phyloP scores from a whole-genome alignment of 2,329 filamentous ascomycete species.

The Zymoseptoria tritici region DNA sequence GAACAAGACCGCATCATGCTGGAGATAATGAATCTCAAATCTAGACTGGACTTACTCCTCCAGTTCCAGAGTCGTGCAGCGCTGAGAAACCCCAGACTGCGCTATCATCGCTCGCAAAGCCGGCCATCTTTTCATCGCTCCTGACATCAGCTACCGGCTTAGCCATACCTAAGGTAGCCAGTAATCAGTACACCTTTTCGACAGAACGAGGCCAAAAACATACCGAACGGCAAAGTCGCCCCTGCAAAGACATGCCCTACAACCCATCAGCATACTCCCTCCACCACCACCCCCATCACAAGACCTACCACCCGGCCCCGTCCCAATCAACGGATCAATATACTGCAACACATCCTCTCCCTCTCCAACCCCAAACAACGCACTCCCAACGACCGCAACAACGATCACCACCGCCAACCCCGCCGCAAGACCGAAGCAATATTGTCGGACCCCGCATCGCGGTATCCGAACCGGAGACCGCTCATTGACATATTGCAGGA shows the following conservation, averaged over 20 bases:
- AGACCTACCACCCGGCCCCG: constrained; percentile 9
- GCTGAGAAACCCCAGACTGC: constrained; percentile 37
- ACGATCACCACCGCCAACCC: constrained; percentile 8
- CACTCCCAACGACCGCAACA: constrained; percentile 4
- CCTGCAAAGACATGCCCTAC: constrained; percentile 38
- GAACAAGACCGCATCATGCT: constrained; percentile 1
- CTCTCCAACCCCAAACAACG: constrained; percentile 25
- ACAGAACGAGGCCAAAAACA: not conserved
- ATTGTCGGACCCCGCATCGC: constrained; percentile 9
- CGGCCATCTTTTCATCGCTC: constrained; percentile 30
- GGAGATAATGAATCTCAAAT: not conserved
- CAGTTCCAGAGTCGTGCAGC: constrained; percentile 46
- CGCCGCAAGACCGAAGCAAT: constrained; percentile 5
- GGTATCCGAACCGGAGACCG: constrained; percentile 3
- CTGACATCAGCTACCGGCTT: constrained; percentile 32
- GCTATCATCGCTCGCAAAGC: constrained; percentile 44
- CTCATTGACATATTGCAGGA: constrained; percentile 3
- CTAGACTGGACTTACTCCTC: constrained; percentile 15
- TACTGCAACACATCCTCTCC: constrained; percentile 20
- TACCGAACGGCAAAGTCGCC: constrained; percentile 36
- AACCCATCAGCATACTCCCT: not conserved
- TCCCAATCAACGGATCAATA: constrained; percentile 18
- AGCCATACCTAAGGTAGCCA: constrained; percentile 29
- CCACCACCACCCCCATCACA: not conserved
- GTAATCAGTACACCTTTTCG: not conserved